These are phyloP conservation scores for Nicotiana knightiana DNA, from an alignment of 257 asterid genomes.

Conservation along the genomic window DNA sequence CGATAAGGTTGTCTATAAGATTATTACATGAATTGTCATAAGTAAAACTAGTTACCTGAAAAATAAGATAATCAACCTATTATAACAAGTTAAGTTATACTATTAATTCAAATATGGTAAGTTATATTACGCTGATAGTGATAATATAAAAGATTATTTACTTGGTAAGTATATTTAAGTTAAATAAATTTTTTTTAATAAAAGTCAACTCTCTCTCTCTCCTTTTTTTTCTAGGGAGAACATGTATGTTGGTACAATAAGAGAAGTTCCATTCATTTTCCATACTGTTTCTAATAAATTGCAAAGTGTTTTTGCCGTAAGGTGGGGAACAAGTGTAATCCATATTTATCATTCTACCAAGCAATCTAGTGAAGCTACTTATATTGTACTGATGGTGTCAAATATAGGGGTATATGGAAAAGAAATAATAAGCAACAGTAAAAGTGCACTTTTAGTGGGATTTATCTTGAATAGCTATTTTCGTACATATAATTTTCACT, in stretches of 20 bases:
- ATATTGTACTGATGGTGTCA: constrained; percentile 11
- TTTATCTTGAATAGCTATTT: not conserved
- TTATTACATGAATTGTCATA: too few species aligned
- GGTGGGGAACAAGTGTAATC: constrained; percentile 26
- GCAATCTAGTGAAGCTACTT: constrained; percentile 31
- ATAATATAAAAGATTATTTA: not conserved
- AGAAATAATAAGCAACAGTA: constrained; percentile 24
- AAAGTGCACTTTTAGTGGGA: constrained; percentile 4
- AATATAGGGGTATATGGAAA: not conserved
- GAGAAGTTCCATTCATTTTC: not conserved
- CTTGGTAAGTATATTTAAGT: too few species aligned
- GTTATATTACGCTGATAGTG: not conserved
- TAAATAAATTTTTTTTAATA: not conserved
- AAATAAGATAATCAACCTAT: not conserved
- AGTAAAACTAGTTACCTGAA: too few species aligned
- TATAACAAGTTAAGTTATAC: not conserved
- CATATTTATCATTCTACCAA: constrained; percentile 32
- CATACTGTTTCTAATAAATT: not conserved
- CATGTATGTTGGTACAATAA: not conserved
- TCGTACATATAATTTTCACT: not conserved
- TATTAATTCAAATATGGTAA: not conserved
- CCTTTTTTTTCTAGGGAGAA: not conserved
- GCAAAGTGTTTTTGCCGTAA: not conserved
- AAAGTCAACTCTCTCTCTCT: not conserved
- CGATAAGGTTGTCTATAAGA: too few species aligned